phyloP scores from a whole-genome alignment of 257 asterid species.

The Ophiorrhiza pumila region DNA sequence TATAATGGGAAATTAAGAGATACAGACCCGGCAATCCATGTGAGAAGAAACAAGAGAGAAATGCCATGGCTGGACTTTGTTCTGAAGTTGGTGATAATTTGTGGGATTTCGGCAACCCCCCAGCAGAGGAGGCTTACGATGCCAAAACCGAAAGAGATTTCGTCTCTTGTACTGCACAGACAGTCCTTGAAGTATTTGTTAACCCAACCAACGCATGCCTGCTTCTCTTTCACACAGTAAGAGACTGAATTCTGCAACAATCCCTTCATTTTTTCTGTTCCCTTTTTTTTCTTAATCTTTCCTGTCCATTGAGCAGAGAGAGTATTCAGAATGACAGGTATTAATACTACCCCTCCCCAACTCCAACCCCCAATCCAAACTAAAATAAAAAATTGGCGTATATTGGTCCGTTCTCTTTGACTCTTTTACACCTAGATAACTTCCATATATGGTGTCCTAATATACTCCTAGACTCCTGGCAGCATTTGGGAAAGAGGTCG shows the following conservation, averaged over 20 bases:
- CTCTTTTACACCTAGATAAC: neutral
- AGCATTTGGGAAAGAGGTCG: neutral
- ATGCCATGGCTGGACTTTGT: constrained; percentile 84
- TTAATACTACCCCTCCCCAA: neutral
- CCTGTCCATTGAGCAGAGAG: neutral
- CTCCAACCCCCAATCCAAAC: no score
- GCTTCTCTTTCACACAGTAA: constrained; percentile 50
- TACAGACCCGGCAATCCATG: constrained; percentile 76
- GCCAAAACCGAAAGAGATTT: constrained; percentile 73
- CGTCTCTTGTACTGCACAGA: constrained; percentile 59
- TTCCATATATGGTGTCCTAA: no score
- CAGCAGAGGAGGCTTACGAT: constrained; percentile 62
- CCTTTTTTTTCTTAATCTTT: neutral
- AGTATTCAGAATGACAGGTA: neutral
- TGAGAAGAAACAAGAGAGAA: constrained; percentile 67
- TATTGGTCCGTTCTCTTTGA: neutral
- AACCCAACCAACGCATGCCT: constrained; percentile 64
- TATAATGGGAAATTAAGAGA: no score
- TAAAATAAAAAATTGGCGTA: no score
- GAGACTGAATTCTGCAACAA: constrained; percentile 29
- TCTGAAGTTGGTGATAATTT: constrained; percentile 70
- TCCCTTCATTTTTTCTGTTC: constrained; percentile 33
- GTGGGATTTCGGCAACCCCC: constrained; percentile 95
- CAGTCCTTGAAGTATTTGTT: constrained; percentile 70
- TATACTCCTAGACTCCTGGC: no score